Conservation (phyloP, 768 basidiomycete genomes). For the Dentipellis sp. region DNA sequence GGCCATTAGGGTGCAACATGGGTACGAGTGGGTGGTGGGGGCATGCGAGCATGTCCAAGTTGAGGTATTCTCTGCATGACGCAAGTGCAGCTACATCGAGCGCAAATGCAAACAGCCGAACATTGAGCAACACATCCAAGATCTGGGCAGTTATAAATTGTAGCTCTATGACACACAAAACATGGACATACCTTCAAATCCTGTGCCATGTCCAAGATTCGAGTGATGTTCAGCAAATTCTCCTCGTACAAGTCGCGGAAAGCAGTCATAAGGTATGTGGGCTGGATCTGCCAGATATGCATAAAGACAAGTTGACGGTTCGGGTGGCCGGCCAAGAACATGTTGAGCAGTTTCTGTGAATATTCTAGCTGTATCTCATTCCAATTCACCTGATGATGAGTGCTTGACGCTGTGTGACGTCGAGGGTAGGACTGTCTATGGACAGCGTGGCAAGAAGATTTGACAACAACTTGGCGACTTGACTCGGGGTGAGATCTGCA, state of each 20-base stretch:
- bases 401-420: constrained; percentile 63
- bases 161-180: not conserved
- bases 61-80: constrained; percentile 86
- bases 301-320: constrained; percentile 97
- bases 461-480: constrained; percentile 70
- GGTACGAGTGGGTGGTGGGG: no score
- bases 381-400: constrained; percentile 80
- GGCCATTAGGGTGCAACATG: no score
- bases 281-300: constrained; percentile 89
- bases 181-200: constrained; percentile 69
- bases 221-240: constrained; percentile 85
- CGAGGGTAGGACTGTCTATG: constrained; percentile 63
- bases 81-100: constrained; percentile 93
- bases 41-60: no score
- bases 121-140: constrained; percentile 84
- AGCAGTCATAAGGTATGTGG: constrained; percentile 75
- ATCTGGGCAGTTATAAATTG: constrained; percentile 40
- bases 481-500: constrained; percentile 64
- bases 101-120: constrained; percentile 81
- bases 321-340: constrained; percentile 89
- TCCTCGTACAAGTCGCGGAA: constrained; percentile 91
- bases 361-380: constrained; percentile 81
- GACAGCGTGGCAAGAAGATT: constrained; percentile 69
- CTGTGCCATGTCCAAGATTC: constrained; percentile 91
- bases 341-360: constrained; percentile 71